These are phyloP conservation scores for Phytopythium kandeliae DNA, from an alignment of 352 stramenopile species.

Conservation along the genomic window DNA sequence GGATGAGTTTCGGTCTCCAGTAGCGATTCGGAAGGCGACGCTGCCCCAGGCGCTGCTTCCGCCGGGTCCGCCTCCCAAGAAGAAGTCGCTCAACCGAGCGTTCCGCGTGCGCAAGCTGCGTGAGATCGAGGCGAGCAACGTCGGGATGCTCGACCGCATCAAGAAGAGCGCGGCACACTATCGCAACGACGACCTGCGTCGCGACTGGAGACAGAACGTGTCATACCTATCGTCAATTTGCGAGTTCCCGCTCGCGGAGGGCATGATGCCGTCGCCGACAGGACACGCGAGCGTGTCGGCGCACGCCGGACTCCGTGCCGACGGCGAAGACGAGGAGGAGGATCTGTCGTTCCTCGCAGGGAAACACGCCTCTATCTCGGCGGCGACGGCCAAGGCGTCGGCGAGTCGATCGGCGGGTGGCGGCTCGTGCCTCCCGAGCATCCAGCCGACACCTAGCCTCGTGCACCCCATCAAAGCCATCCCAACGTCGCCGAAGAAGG, in stretches of 20 bases:
- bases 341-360: conserved; percentile 10
- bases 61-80: conserved; percentile 5
- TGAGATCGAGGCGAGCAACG: conserved; percentile 61
- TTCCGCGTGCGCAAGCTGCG: conserved; percentile 50
- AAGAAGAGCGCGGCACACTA: conserved; percentile 61
- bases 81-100: conserved; percentile 37
- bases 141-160: conserved; percentile 48
- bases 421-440: conserved; percentile 15
- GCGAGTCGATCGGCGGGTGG: neutral
- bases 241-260: conserved; percentile 38
- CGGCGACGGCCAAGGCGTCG: conserved; percentile 3
- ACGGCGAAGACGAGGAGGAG: conserved; percentile 1
- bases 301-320: neutral
- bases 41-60: conserved; percentile 7
- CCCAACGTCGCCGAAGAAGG: conserved; percentile 43
- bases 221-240: conserved; percentile 70
- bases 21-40: conserved; percentile 15
- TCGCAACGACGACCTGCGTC: conserved; percentile 41
- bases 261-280: conserved; percentile 12
- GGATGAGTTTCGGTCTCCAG: conserved; percentile 41
- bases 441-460: conserved; percentile 11
- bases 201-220: conserved; percentile 65
- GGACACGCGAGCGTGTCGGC: neutral
- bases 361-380: conserved; percentile 4
- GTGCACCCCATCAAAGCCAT: conserved; percentile 54